Conservation (phyloP, 495 filamentous ascomycete genomes). For the Lepidopterella palustris region DNA sequence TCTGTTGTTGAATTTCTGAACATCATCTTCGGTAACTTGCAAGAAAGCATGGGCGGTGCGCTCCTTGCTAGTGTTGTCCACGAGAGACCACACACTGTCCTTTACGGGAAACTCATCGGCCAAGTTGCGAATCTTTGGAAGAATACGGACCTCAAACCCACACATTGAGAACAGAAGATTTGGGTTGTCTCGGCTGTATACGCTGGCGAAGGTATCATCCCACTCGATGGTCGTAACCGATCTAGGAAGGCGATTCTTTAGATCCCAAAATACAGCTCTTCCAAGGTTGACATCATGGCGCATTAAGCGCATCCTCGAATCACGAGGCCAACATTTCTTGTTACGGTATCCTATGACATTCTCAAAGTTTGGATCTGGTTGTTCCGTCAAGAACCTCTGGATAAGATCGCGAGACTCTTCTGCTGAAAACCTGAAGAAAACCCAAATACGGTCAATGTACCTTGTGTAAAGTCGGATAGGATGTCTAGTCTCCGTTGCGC, state of each 20-base stretch:
- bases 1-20: conserved; percentile 98
- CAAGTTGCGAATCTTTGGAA: conserved; percentile 91
- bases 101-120: conserved; percentile 97
- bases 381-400: conserved; percentile 95
- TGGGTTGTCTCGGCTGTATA: conserved; percentile 97
- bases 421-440: conserved; percentile 87
- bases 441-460: conserved; percentile 98
- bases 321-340: conserved; percentile 99
- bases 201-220: conserved; percentile 99
- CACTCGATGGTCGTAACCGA: conserved; percentile 97
- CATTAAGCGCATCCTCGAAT: conserved; percentile 97
- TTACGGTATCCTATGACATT: conserved; percentile 99
- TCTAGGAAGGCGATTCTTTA: conserved; percentile 93
- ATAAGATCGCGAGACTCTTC: conserved; percentile 96
- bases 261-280: conserved; percentile 96
- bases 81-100: conserved; percentile 95
- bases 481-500: conserved; percentile 82
- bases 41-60: conserved; percentile 97
- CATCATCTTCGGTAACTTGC: conserved; percentile 96
- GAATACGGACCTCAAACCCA: conserved; percentile 94
- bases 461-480: conserved; percentile 94
- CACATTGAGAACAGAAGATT: conserved; percentile 97
- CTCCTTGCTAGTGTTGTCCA: conserved; percentile 93
- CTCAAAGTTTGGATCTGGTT: conserved; percentile 98
- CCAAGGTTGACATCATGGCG: conserved; percentile 98